Percentiles rank a stretch among this genome's conserved stretches.
phyloP scores from a whole-genome alignment of 2,329 filamentous ascomycete species.

The Aspergillus ustus region DNA sequence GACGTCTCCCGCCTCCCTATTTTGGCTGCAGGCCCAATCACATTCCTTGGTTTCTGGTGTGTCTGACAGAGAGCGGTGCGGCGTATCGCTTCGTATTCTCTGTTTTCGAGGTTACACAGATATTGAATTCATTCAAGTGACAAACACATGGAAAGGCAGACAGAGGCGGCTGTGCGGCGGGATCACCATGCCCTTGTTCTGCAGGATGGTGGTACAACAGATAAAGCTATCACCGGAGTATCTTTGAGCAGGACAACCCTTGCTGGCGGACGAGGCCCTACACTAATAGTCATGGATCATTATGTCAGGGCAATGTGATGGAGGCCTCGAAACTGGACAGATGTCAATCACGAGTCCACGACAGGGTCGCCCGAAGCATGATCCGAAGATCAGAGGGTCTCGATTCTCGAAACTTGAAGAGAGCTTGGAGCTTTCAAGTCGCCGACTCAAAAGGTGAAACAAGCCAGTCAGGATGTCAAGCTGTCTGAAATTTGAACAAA shows the following conservation, averaged over 20 bases:
- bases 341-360: neutral
- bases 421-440: neutral
- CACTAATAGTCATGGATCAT: neutral
- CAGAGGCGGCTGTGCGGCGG: conserved; percentile 12
- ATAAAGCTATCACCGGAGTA: neutral
- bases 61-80: neutral
- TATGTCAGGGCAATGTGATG: neutral
- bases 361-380: neutral
- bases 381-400: neutral
- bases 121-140: conserved; percentile 3
- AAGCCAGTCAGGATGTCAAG: neutral
- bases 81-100: conserved; percentile 11
- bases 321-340: neutral
- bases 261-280: neutral
- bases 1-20: conserved; percentile 17
- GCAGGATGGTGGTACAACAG: neutral
- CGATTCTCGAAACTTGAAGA: neutral
- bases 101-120: conserved; percentile 17
- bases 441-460: neutral
- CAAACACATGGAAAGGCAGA: conserved; percentile 20
- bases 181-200: conserved; percentile 12
- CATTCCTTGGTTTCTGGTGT: conserved; percentile 10
- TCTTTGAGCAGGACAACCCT: neutral
- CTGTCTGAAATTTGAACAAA: conserved; percentile 15
- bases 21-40: conserved; percentile 13